Percentiles rank a stretch among this genome's conserved stretches.
phyloP scores from a whole-genome alignment of 106 monocot genomes.

The Vanilla planifolia region DNA sequence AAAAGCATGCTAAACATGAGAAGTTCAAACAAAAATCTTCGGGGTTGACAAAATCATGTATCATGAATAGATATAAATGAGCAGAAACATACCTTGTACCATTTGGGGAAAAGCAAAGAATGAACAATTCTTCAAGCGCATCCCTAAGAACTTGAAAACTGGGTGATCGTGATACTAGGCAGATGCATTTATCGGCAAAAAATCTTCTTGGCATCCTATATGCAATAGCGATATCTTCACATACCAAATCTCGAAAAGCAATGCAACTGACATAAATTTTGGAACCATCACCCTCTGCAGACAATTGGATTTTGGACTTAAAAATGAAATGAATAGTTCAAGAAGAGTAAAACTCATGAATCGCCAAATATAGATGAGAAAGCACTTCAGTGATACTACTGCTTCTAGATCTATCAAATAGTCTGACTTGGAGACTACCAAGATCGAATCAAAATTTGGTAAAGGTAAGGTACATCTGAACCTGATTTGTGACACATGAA shows the following conservation, averaged over 20 bases:
- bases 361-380: too few relatives aligned
- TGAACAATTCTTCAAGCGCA: conserved; percentile 81
- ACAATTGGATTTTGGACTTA: conserved; percentile 1
- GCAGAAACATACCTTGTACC: conserved; percentile 63
- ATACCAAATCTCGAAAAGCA: conserved; percentile 92
- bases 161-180: conserved; percentile 90
- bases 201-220: conserved; percentile 70
- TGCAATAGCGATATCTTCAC: conserved; percentile 80
- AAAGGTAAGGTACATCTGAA: too few relatives aligned
- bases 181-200: conserved; percentile 97
- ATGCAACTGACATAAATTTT: conserved; percentile 98
- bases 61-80: background rate
- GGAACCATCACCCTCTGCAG: conserved; percentile 98
- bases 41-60: background rate
- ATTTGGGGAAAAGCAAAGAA: conserved; percentile 78
- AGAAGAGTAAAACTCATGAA: too few relatives aligned
- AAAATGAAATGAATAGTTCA: too few relatives aligned
- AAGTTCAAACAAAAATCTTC: background rate
- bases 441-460: too few relatives aligned
- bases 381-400: too few relatives aligned
- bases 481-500: too few relatives aligned
- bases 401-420: too few relatives aligned
- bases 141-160: conserved; percentile 82
- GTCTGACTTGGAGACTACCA: too few relatives aligned
- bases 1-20: background rate